Evolutionary conservation across 805 yeast genomes (phyloP).

Genomic region (Lipomyces mesembrius): DNA sequence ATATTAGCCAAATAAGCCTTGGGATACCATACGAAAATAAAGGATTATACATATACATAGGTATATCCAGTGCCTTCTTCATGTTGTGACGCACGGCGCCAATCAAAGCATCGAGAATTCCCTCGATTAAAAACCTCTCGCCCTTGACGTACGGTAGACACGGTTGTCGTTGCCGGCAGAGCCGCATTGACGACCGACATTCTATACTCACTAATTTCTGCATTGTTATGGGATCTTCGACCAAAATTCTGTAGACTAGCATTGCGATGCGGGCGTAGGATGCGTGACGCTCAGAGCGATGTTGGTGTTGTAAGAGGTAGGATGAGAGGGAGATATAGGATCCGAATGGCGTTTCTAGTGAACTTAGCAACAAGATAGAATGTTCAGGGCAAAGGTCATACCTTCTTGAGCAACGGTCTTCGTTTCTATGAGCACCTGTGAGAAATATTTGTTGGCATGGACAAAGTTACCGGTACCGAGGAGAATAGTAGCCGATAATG

Average conservation of each 20-base stretch:
- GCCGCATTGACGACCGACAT: conserved; percentile 19
- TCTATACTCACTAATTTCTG: conserved; percentile 17
- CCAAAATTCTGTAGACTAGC: conserved; percentile 43
- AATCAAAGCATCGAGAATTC: conserved; percentile 45
- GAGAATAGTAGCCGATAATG: conserved; percentile 24
- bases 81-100: conserved; percentile 45
- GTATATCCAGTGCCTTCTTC: conserved; percentile 40
- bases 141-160: conserved; percentile 40
- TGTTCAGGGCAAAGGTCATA: neutral
- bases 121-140: conserved; percentile 43
- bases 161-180: conserved; percentile 40
- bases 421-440: conserved; percentile 41
- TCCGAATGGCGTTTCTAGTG: conserved; percentile 40
- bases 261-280: conserved; percentile 44
- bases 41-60: conserved; percentile 37
- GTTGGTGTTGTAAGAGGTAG: conserved; percentile 43
- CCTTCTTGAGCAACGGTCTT: conserved; percentile 30
- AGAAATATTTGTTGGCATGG: conserved; percentile 46
- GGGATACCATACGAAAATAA: neutral
- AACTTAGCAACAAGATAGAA: conserved; percentile 1
- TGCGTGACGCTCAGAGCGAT: conserved; percentile 38
- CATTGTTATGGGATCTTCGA: conserved; percentile 41
- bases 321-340: conserved; percentile 44
- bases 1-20: neutral
- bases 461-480: conserved; percentile 46